Conservation (phyloP, 2,329 filamentous ascomycete species). For the Diplodia seriata region DNA sequence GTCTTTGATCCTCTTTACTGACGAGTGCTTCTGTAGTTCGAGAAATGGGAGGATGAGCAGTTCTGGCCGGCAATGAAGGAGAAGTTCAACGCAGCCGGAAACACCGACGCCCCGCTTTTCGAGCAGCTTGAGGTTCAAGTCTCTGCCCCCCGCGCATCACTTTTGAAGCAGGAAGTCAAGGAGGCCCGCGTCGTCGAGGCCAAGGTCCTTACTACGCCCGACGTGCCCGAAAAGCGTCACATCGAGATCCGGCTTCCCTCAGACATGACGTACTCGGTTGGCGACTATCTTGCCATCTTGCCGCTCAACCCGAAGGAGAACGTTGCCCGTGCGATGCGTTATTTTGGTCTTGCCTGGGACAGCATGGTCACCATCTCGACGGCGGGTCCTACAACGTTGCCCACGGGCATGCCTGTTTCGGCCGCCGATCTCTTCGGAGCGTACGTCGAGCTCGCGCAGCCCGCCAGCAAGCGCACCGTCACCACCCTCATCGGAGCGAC, state of each 20-base stretch:
- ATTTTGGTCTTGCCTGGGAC: constrained; percentile 74
- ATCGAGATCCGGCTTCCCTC: constrained; percentile 45
- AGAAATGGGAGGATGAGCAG: constrained; percentile 49
- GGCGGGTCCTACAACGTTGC: constrained; percentile 71
- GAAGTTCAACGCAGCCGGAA: constrained; percentile 40
- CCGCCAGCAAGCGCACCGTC: constrained; percentile 71
- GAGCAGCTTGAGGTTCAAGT: constrained; percentile 45
- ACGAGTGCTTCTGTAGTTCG: constrained; percentile 39
- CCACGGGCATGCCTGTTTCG: constrained; percentile 65
- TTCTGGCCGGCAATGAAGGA: constrained; percentile 48
- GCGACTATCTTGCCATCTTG: constrained; percentile 78
- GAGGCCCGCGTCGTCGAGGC: constrained; percentile 47
- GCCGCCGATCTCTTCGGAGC: constrained; percentile 69
- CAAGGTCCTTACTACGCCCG: constrained; percentile 41
- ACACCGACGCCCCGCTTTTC: constrained; percentile 33
- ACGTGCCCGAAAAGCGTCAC: constrained; percentile 38
- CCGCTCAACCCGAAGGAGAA: constrained; percentile 71
- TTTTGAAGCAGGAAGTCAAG: constrained; percentile 46
- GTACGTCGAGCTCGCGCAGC: constrained; percentile 76
- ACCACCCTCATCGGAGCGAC: constrained; percentile 58
- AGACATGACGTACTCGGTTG: constrained; percentile 68
- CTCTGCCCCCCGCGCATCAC: constrained; percentile 45
- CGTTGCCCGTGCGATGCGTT: constrained; percentile 67
- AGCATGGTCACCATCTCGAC: constrained; percentile 65
- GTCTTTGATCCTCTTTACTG: neutral